Evolutionary conservation across 345 rosid genomes (phyloP), one percentile per base, ranked within the genome.

Genomic region (Capsella bursapastoris): DNA sequence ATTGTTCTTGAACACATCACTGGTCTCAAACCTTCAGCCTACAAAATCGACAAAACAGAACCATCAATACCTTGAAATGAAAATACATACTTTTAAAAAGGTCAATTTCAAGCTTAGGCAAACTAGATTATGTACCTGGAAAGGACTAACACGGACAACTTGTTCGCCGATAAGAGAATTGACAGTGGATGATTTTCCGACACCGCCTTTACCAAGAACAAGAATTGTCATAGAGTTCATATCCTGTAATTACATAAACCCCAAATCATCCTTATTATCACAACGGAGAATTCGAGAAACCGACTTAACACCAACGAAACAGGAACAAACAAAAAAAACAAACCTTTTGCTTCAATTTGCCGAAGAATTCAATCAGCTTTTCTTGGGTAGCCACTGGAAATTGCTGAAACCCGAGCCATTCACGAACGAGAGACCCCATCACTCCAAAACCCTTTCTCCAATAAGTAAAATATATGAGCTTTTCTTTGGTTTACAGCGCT

Each of bases 171-270:
- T 74, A 31, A 90, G 90, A 71, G 97, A 90, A 80, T 88, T 90
- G 76, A 90, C 86, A 9, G 93, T 90, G 14, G 97, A 90, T 68
- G 97, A 90, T 79, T 90, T 90, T 18, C 97, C 97, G 34, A 88
- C 90, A 60, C 97, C 94, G 8, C 91, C 91, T 84, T 90, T 90
- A 37, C 96, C 96, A 89, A 90, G 27, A 56, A 90, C 97, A 84
- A 90, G 87, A 73, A 90, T 81, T 74, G 90, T 90, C 83, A 88
- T 77, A 66, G 85, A 83, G 66, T 77, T 79, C 58, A 87, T 84
- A 53, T 90, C 85, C 97, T 90, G 82, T 64, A 75, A 78, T 62
- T 43, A 47, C 57, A 52, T 58, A 14, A 50, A 18, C 4, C 53
- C 53, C 2, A 22, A 22, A 16, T 28, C 49, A 14, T 52, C 45